Percentiles rank a stretch among this genome's conserved stretches.
These are phyloP conservation scores for Fennellomyces sp. DNA, from an alignment of 371 early-diverging fungal genomes.

Conservation along the genomic window DNA sequence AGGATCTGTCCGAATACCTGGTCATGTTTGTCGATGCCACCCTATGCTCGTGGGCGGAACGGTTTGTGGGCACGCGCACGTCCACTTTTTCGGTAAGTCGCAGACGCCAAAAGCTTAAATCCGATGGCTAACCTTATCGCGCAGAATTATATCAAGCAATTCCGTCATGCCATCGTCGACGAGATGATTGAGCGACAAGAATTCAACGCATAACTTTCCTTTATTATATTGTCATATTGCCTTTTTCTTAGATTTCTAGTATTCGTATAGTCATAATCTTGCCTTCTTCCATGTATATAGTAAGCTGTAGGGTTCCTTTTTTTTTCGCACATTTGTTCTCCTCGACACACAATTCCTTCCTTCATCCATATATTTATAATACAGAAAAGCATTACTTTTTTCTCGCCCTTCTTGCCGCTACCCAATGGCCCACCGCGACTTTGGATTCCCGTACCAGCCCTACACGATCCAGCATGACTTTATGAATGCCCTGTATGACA, in stretches of 20 bases:
- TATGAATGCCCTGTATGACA: constrained; percentile 74
- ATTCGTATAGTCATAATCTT: background rate
- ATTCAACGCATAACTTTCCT: constrained; percentile 5
- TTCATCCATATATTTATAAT: background rate
- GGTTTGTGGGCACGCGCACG: constrained; percentile 30
- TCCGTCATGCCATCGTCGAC: constrained; percentile 31
- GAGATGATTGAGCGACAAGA: constrained; percentile 23
- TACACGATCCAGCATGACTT: constrained; percentile 82
- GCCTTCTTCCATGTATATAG: background rate
- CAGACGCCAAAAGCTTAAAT: no score
- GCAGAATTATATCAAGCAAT: constrained; percentile 34
- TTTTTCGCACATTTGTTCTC: background rate
- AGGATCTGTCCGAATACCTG: constrained; percentile 22
- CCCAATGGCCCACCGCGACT: constrained; percentile 21
- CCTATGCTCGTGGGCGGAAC: constrained; percentile 30
- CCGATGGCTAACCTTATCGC: background rate
- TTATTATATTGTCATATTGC: background rate
- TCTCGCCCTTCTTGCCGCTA: background rate
- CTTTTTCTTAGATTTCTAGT: background rate
- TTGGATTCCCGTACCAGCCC: constrained; percentile 73
- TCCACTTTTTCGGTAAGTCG: constrained; percentile 31
- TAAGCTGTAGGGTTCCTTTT: background rate
- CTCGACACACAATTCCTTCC: background rate
- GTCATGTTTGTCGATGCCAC: constrained; percentile 37
- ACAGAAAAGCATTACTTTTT: background rate